phyloP scores from a whole-genome alignment of 2,329 filamentous ascomycete genomes.

The Colletotrichum sp. region DNA sequence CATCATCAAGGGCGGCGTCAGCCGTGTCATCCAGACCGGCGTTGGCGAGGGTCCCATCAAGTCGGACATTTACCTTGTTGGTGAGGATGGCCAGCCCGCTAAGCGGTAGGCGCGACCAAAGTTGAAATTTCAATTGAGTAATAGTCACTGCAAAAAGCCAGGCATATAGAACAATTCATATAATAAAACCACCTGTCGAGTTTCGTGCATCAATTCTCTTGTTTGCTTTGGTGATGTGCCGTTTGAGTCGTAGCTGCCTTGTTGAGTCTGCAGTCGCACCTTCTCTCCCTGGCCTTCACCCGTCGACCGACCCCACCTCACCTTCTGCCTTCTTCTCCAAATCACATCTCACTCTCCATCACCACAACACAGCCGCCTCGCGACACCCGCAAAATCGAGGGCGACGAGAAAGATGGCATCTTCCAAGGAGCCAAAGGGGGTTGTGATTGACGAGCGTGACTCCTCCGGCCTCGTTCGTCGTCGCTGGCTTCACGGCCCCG shows the following conservation, averaged over 20 bases:
- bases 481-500: conserved; percentile 1
- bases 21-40: conserved; percentile 86
- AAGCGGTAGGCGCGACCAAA: conserved; percentile 25
- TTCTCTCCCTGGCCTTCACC: neutral
- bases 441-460: conserved; percentile 5
- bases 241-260: neutral
- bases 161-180: neutral
- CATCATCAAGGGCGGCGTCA: conserved; percentile 78
- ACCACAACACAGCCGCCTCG: neutral
- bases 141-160: neutral
- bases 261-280: neutral
- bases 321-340: neutral
- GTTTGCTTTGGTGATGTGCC: neutral
- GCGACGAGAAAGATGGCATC: neutral
- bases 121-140: neutral
- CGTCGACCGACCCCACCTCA: neutral
- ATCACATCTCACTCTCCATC: neutral
- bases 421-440: neutral
- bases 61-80: conserved; percentile 78
- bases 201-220: neutral
- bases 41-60: conserved; percentile 89
- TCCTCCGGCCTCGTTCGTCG: neutral
- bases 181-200: neutral
- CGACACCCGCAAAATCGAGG: neutral
- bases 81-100: conserved; percentile 62